These are phyloP conservation scores for Penicillium sp. DNA, from an alignment of 2,329 filamentous ascomycete genomes.

Conservation along the genomic window DNA sequence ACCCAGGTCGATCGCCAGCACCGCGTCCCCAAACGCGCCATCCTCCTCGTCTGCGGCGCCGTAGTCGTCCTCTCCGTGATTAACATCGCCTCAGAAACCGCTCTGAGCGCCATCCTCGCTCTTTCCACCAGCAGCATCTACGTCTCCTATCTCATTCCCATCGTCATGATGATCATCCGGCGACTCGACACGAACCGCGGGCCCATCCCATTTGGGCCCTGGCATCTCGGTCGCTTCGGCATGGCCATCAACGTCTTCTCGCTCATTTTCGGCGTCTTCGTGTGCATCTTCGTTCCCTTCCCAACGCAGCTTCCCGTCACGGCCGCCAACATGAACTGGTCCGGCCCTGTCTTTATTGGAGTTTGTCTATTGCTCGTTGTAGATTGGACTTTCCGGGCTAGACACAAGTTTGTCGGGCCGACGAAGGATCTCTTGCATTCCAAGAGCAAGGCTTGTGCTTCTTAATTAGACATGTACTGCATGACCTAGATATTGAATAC, in stretches of 20 bases:
- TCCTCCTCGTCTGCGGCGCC: conserved; percentile 37
- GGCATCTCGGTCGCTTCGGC: conserved; percentile 32
- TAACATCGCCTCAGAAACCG: conserved; percentile 44
- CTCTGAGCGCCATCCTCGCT: conserved; percentile 44
- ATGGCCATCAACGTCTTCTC: conserved; percentile 39
- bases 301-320: conserved; percentile 38
- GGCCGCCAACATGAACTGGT: conserved; percentile 44
- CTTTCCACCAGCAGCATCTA: conserved; percentile 43
- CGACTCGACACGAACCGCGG: conserved; percentile 28
- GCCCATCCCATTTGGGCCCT: conserved; percentile 31
- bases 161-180: conserved; percentile 37
- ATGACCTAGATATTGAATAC: neutral
- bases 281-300: conserved; percentile 39
- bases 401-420: conserved; percentile 14
- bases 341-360: conserved; percentile 35
- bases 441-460: neutral
- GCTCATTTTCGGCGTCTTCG: conserved; percentile 35
- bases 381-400: conserved; percentile 17
- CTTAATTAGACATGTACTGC: neutral
- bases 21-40: conserved; percentile 41
- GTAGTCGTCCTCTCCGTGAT: conserved; percentile 40
- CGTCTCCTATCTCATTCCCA: conserved; percentile 45
- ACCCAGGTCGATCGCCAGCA: conserved; percentile 34
- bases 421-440: conserved; percentile 9
- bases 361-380: conserved; percentile 14